Percentiles rank a stretch among this genome's conserved stretches.
phyloP scores from a whole-genome alignment of 2,329 filamentous ascomycete genomes.

The Botryotinia calthae region DNA sequence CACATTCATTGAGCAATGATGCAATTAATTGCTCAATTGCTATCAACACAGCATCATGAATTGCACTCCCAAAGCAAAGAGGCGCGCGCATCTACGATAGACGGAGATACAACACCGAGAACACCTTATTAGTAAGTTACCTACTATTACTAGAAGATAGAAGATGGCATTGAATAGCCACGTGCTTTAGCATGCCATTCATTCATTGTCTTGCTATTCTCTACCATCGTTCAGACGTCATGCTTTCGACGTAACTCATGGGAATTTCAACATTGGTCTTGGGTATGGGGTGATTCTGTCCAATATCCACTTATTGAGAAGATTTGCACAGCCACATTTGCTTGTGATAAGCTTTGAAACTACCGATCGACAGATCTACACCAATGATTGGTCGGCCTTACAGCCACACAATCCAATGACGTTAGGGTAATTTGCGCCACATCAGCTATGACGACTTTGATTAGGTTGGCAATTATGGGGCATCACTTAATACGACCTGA shows the following conservation, averaged over 20 bases:
- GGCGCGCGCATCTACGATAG: not conserved
- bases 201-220: not conserved
- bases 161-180: not conserved
- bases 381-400: constrained; percentile 7
- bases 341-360: not conserved
- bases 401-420: constrained; percentile 1
- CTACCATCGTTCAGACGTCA: not conserved
- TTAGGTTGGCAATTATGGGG: not conserved
- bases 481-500: not conserved
- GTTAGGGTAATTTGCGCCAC: not conserved
- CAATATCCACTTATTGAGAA: not conserved
- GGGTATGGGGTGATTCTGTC: not conserved
- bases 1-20: not conserved
- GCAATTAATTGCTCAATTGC: not conserved
- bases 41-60: not conserved
- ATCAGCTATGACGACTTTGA: constrained; percentile 16
- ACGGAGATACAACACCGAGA: not conserved
- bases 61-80: not conserved
- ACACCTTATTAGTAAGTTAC: too few species aligned
- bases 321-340: constrained; percentile 4
- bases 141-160: not conserved
- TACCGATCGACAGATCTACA: not conserved
- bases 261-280: constrained; percentile 1
- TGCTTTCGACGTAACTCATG: not conserved
- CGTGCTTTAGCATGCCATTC: not conserved